phyloP scores from a whole-genome alignment of 345 rosid species.

The Linum lewisii region DNA sequence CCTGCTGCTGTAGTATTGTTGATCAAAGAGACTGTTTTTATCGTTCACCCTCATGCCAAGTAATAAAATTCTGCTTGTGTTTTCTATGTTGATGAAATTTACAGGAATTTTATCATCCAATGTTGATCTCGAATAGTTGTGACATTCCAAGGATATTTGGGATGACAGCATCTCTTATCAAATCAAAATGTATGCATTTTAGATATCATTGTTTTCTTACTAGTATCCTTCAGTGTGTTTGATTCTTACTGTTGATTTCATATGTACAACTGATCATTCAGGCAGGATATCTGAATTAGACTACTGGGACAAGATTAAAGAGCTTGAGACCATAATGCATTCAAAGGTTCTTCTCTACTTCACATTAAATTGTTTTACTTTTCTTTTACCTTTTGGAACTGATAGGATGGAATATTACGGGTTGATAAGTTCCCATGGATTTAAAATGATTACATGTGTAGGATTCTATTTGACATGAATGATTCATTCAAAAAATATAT shows the following conservation, averaged over 20 bases:
- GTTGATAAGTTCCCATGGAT: no score
- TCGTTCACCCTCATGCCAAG: neutral
- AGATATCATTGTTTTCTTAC: neutral
- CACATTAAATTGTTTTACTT: conserved; percentile 7
- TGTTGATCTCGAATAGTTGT: conserved; percentile 19
- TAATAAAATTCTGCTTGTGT: neutral
- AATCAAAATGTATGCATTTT: conserved; percentile 52
- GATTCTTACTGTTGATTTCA: neutral
- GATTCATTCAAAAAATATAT: no score
- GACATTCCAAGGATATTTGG: conserved; percentile 75
- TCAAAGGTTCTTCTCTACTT: conserved; percentile 55
- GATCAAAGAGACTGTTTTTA: no score
- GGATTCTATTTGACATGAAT: no score
- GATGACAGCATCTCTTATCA: conserved; percentile 90
- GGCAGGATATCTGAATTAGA: conserved; percentile 30
- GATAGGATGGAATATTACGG: no score
- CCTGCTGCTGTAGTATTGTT: no score
- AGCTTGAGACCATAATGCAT: conserved; percentile 64
- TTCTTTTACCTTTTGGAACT: neutral
- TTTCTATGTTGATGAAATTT: conserved; percentile 12
- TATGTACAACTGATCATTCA: conserved; percentile 12
- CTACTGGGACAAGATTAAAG: conserved; percentile 49
- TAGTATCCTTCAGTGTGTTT: conserved; percentile 3
- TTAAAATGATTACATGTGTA: no score
- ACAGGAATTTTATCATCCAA: conserved; percentile 76